Percentiles rank a stretch among this genome's conserved stretches.
These are phyloP conservation scores for Globisporangium okanoganense DNA, from an alignment of 352 stramenopile species.

Conservation along the genomic window DNA sequence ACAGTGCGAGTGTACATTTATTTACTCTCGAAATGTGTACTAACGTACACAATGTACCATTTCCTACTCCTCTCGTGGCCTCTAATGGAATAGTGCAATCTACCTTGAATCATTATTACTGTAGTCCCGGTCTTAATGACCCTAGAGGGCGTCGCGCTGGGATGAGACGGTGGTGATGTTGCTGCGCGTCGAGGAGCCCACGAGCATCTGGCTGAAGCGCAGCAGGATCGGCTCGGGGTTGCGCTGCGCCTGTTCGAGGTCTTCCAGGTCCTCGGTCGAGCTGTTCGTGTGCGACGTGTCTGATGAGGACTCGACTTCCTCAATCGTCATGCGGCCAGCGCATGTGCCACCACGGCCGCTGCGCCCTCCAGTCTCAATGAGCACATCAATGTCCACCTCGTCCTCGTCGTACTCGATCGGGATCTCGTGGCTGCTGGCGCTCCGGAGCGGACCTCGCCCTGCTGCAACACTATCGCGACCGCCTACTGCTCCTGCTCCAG, in stretches of 20 bases:
- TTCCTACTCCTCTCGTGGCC: too few species aligned
- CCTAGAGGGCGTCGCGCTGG: slow-evolving; percentile 4
- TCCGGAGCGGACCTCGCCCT: not conserved
- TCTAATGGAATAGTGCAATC: too few species aligned
- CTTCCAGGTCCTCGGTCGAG: slow-evolving; percentile 6
- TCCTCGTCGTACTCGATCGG: slow-evolving; percentile 1
- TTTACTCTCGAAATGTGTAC: too few species aligned
- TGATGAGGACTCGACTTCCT: slow-evolving; percentile 29
- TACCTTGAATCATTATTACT: too few species aligned
- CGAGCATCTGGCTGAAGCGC: slow-evolving; percentile 32
- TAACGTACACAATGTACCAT: too few species aligned
- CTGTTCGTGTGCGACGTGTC: slow-evolving; percentile 22
- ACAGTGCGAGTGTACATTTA: too few species aligned
- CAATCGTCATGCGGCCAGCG: not conserved
- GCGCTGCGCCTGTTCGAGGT: slow-evolving; percentile 46
- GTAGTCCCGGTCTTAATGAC: too few species aligned
- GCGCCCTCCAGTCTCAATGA: slow-evolving; percentile 6
- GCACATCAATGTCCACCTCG: slow-evolving; percentile 14
- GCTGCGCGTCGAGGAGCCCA: slow-evolving; percentile 18
- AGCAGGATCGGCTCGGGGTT: slow-evolving; percentile 57
- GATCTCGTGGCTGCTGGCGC: not conserved
- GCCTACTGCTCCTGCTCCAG: not conserved
- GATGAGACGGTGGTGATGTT: slow-evolving; percentile 18
- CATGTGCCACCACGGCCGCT: not conserved
- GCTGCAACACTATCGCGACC: not conserved